Base-by-base conservation (phyloP, 2,329 filamentous ascomycete species). In the Alternaria alternata region DNA sequence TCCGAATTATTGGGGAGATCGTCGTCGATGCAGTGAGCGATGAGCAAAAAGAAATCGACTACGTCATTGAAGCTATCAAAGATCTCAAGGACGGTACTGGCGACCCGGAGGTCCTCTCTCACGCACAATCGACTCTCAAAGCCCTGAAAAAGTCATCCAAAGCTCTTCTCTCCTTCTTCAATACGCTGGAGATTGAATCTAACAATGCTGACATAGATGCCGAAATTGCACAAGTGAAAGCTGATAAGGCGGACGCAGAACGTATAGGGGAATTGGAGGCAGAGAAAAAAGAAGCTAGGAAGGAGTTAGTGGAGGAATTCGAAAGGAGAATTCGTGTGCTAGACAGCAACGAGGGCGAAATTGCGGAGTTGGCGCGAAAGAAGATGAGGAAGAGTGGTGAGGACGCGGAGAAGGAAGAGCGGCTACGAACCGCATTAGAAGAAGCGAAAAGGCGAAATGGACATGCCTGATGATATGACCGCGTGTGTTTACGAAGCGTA, bases 371-470 rank as follows among this genome's bases (percentile, higher is more conserved):
- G 58, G 54, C 68, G 34, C 64, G 52, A 54, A 59, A 75, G 69
- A 59, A 79, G 73, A 57, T 61, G 7, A 56, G 51, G 1, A 47
- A 42, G 52, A 47, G 71, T 8, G 55, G 51, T 2, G 39, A 39
- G 30, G 79, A 82, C 54, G 66, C 72, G 12, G 80, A 82, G 61
- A 83, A 83, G 66, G 78, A 83, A 60, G 75, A 80, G 59, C 78
- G 84, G 63, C 69, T 86, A 51, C 81, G 80, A 46, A 81, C 75
- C 63, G 84, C 84, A 32, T 70, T 87, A 54, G 83, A 86, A 61
- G 81, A 82, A 57, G 85, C 85, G 8, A 86, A 86, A 76, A 81
- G 78, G 73, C 79, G 85, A 62, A 86, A 87, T 74, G 83, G 76
- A 7, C 66, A 76, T 62, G 60, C 34, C 9, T 69, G 41, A 59